phyloP scores from a whole-genome alignment of 371 early-diverging fungal species.

The Globomyces sp. region DNA sequence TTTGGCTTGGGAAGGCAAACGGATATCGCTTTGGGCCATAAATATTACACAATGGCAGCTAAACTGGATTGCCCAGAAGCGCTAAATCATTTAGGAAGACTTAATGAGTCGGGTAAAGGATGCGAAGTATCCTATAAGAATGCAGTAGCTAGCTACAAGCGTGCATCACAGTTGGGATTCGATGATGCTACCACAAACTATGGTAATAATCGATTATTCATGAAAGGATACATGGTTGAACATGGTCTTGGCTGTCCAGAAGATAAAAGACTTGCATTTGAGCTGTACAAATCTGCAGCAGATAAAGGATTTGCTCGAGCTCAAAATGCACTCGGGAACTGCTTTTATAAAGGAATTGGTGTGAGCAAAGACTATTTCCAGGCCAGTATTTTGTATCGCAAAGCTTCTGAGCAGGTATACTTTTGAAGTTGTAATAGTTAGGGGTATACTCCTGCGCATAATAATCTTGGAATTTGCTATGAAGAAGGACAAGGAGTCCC shows the following conservation, averaged over 20 bases:
- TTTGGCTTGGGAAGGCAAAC: slow-evolving; percentile 46
- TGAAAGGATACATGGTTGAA: slow-evolving; percentile 42
- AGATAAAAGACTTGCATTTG: slow-evolving; percentile 29
- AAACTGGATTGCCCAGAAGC: slow-evolving; percentile 33
- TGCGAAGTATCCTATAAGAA: slow-evolving; percentile 32
- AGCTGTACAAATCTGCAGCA: slow-evolving; percentile 43
- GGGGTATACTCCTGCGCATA: slow-evolving; percentile 44
- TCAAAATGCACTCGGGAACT: slow-evolving; percentile 44
- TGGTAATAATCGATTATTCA: slow-evolving; percentile 28
- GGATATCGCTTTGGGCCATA: slow-evolving; percentile 43
- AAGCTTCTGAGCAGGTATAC: slow-evolving; percentile 42
- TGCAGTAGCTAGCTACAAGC: slow-evolving; percentile 39
- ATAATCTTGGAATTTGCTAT: slow-evolving; percentile 58
- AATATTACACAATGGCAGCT: slow-evolving; percentile 45
- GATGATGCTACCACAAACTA: slow-evolving; percentile 41
- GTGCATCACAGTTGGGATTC: slow-evolving; percentile 45
- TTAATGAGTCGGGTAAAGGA: slow-evolving; percentile 50
- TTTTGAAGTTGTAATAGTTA: slow-evolving; percentile 24
- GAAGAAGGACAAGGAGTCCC: slow-evolving; percentile 55
- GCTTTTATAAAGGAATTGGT: slow-evolving; percentile 50
- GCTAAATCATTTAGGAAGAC: slow-evolving; percentile 45
- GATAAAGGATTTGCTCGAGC: slow-evolving; percentile 35
- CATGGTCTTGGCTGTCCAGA: slow-evolving; percentile 39
- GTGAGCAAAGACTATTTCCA: slow-evolving; percentile 40
- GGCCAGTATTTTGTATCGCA: slow-evolving; percentile 48